These are phyloP conservation scores for Rhytidiadelphus loreus DNA, from an alignment of 225 moss, liverwort and hornwort genomes.

Conservation along the genomic window DNA sequence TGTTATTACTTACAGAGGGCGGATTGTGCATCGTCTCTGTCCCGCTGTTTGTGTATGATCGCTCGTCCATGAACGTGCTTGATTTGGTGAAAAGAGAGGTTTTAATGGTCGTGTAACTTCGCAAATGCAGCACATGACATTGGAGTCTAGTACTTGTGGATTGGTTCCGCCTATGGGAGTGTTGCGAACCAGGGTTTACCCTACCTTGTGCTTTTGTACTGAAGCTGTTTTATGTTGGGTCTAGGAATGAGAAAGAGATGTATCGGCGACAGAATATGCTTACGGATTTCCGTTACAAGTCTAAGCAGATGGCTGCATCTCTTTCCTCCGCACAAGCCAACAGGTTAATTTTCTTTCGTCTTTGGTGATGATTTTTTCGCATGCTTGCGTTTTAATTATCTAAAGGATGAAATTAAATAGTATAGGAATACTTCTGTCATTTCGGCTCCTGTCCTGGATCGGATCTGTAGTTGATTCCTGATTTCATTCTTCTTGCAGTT, in stretches of 20 bases:
- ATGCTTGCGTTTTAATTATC: not conserved
- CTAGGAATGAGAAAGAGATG: slow-evolving; percentile 78
- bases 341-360: slow-evolving; percentile 16
- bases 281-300: slow-evolving; percentile 51
- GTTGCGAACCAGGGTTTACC: not conserved
- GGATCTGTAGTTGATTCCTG: not conserved
- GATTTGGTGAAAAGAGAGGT: not conserved
- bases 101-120: not conserved
- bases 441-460: not conserved
- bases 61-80: not conserved
- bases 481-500: not conserved
- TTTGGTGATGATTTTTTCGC: not conserved
- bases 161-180: not conserved
- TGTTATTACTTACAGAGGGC: not conserved
- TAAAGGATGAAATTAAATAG: not conserved
- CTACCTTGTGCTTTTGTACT: not conserved
- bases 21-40: not conserved
- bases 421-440: not conserved
- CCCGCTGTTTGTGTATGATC: not conserved
- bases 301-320: slow-evolving; percentile 64
- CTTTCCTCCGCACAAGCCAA: slow-evolving; percentile 53
- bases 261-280: slow-evolving; percentile 67
- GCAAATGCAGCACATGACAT: not conserved
- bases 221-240: not conserved
- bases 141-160: not conserved